Conservation (phyloP, 176 grass and related monocot species). For the Carex parvula region DNA sequence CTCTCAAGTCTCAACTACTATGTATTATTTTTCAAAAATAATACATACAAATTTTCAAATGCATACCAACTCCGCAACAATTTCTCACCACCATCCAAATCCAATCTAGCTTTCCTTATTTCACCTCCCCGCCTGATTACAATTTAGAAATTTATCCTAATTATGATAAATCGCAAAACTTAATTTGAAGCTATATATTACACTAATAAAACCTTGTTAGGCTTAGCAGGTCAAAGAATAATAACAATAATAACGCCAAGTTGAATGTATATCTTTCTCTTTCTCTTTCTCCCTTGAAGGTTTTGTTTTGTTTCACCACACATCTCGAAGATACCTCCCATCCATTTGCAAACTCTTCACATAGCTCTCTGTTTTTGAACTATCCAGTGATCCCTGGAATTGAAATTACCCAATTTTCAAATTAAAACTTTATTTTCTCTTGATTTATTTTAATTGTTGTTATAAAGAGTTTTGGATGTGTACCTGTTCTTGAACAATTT, state of each 20-base stretch:
- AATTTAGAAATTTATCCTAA: slow-evolving; percentile 14
- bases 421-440: slow-evolving; percentile 9
- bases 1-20: neutral
- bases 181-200: slow-evolving; percentile 21
- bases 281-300: neutral
- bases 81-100: neutral
- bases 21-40: neutral
- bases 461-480: neutral
- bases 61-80: neutral
- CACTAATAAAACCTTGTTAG: slow-evolving; percentile 27
- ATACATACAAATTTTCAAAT: neutral
- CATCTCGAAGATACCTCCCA: slow-evolving; percentile 77
- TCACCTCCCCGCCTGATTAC: slow-evolving; percentile 19
- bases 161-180: slow-evolving; percentile 19
- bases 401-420: neutral
- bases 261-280: slow-evolving; percentile 2
- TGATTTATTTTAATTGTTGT: neutral
- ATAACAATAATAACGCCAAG: slow-evolving; percentile 9
- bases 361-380: slow-evolving; percentile 73
- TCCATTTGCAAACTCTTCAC: slow-evolving; percentile 94
- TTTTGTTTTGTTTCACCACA: slow-evolving; percentile 49
- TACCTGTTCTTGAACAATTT: slow-evolving; percentile 89
- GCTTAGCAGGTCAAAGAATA: slow-evolving; percentile 27
- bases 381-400: slow-evolving; percentile 70
- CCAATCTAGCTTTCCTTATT: slow-evolving; percentile 24